Base-by-base conservation (phyloP, 352 stramenopile species). In the Plasmopara muralis region DNA sequence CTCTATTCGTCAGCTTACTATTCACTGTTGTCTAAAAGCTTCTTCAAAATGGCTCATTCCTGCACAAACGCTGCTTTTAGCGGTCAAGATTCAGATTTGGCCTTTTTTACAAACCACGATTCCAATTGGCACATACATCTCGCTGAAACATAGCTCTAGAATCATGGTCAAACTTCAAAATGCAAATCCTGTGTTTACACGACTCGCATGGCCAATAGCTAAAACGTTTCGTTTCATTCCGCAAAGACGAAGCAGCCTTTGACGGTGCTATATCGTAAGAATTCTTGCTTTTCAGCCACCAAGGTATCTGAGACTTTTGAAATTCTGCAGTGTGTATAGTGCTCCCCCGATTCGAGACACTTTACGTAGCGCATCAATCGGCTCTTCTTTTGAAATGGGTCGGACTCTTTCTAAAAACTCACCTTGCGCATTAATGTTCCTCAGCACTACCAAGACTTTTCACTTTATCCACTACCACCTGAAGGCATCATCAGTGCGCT, bases 171-270 rank as follows among this genome's bases (percentile, higher is more conserved):
- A 50, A 9, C 37, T 52, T 6, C 20, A 41, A 4, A 38, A 44
- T 20, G 34, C 30, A 6, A 48, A 58, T 8, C 51, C 43, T 14
- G 43, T 52, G 9, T 25, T 52, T 5, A 47, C 37, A 12, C 46
- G 41, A 29, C 18, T 45, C 25, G 47, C 51, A 0, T 52, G 51
- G 43, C 43, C 35, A 25, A 38, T 51, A n/a, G n/a, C n/a, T n/a
- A n/a, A n/a, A 57, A 57, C 7, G 3, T 34, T 2, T 51, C 13
- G 45, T 28, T 38, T 9, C 33, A 14, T 14, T 38, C 4, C 4
- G 4, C 33, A 38, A 14, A 9, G 9, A 4, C 9, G 13, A 9
- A 14, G 2, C 9, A 5, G 1, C 9, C 33, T 38, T 2, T 38
- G 2, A 4, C 33, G 9, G 9, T 38, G 13, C 33, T 38, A 14